Evolutionary conservation across 164 flowering plant species (phyloP), one percentile per base, ranked within the genome.

Genomic region (Taxillus chinensis): DNA sequence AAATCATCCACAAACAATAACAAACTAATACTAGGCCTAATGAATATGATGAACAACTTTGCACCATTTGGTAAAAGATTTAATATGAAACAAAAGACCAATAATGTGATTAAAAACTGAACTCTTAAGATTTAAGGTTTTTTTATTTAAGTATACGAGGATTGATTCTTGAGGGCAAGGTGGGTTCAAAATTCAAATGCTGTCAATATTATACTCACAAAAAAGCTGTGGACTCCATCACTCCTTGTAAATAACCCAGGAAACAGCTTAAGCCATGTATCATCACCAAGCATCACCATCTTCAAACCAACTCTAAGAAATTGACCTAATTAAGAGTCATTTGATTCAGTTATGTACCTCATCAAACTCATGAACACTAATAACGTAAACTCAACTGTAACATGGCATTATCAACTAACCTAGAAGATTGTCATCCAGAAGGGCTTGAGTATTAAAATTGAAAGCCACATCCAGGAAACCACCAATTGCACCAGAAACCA

Each of bases 211-310:
- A 49, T 43, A 71, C 92, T 82, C 75, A 93, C 99, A 77, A 73
- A 93, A 63, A 93, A 93, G 71, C 99, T 93, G 79, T 84, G 84
- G 70, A 90, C 97, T 64, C 99, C 95, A 77, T 93, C 99, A 67
- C 81, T 82, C 74, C 96, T 80, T 8, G 62, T 70, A 70, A 93
- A 93, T 63, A 80, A 67, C 59, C 85, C 76, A 37, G 99, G 99
- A 77, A 93, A 93, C 80, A 93, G 68, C 80, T 87, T 93, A 55
- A 93, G 82, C 99, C 99, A 93, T 68, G 99, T 93, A 62, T 93
- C 96, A 75, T 93, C 99, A 43, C 99, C 97, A 75, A 68, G 85
- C 91, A 93, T 90, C 77, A 90, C 86, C 86, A 93, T 86, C 73
- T 79, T 85, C 92, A 88, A 82, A 55, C 97, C 97, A 70, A 84